Base-by-base conservation (phyloP, 164 flowering plant species). In the Vitis rotundifolia region DNA sequence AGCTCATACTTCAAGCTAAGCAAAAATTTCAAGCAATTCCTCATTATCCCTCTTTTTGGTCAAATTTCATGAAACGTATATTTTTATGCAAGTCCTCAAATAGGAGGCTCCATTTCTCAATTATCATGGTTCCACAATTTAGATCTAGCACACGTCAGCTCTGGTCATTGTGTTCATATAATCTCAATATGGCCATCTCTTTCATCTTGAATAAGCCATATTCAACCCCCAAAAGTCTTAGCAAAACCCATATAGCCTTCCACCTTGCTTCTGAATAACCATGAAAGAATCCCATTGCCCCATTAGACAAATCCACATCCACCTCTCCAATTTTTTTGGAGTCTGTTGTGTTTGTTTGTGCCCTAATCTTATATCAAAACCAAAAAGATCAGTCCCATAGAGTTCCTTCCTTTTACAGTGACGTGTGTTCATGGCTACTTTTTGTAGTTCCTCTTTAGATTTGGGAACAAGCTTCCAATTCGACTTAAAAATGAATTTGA, bases 151-250 rank as follows among this genome's bases (percentile, higher is more conserved):
- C 67, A 71, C 65, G 56, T 61, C 67, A 68, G 53, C 61, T 66
- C 64, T 50, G 66, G 31, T 74, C 71, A 56, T 67, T 62, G 66
- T 81, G 84, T 86, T 68, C 71, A 84, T 83, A 80, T 58, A 54
- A 51, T 60, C 78, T 58, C 50, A 51, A 59, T 63, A 67, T 66
- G 73, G 73, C 75, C 68, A 12, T 68, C 58, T 55, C 63, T 69
- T 62, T 75, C 68, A 60, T 72, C 74, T 76, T 63, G 71, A 87
- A 89, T 89, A 89, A 89, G 80, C 73, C 74, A 79, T 78, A 74
- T 54, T 81, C 79, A 62, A 67, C 76, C 75, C 18, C 61, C 47
- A 75, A 74, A 73, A 73, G 52, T 51, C 73, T 68, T 59, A 77
- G 70, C 76, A 78, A 74, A 67, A 61, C 80, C 61, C 78, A 44